Evolutionary conservation across 148 eudicot genomes (phyloP), one percentile per base, ranked within the genome.

Genomic region (Vaccinium myrtillus): DNA sequence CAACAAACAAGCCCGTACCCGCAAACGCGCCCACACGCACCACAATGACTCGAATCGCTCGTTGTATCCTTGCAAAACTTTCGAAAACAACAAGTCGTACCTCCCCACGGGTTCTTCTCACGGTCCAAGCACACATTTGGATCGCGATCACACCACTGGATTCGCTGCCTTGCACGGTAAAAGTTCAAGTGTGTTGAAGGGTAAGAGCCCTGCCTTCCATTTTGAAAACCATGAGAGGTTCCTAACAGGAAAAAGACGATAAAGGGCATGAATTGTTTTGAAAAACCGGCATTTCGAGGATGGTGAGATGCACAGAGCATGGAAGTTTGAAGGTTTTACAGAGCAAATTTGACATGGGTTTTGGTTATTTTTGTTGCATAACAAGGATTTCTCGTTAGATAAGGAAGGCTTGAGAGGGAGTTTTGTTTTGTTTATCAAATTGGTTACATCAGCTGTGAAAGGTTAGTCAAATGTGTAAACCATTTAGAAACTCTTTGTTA

Each of bases 81-180:
- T 39, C 54, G 74, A 75, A 80, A 87, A 65, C 88, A 87, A 65
- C 88, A 87, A 12, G 80, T 67, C 23, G 58, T 48, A 58, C 88
- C 88, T 11, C 86, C 86, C 83, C 83, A 83, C 1, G 88, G 88
- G 67, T 83, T 87, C 77, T 84, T 87, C 70, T 80, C 73, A 3
- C 36, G 89, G 82, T 87, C 86, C 82, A 67, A 39, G 83, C 84
- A 87, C 73, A 84, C 58, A 51, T 11, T 8, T 5, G 86, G 79
- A 23, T 87, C 84, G 13, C 61, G 69, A 25, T 63, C 78, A 67
- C 89, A 87, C 84, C 82, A 74, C 16, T 51, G 70, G 55, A 84
- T 70, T 10, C 84, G 63, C 30, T 87, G 86, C 43, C 86, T 81
- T 32, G 84, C 89, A 30, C 71, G 79, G 80, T 76, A 84, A 19